These are phyloP conservation scores for Colletotrichum navitas DNA, from an alignment of 2,329 filamentous ascomycete genomes.

Conservation along the genomic window DNA sequence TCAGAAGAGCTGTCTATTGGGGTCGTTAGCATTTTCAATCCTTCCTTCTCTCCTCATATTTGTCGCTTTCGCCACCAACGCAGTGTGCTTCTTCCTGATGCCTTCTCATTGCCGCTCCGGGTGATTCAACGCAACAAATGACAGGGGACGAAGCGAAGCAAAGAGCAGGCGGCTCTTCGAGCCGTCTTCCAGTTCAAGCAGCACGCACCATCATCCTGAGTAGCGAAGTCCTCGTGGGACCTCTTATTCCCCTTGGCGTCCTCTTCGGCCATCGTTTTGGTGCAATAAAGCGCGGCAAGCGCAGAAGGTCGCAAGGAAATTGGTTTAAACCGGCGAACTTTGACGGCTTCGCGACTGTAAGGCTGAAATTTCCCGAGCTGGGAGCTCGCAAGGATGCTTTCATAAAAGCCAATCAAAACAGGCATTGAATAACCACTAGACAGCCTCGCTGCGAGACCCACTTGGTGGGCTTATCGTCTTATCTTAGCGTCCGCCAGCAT, in stretches of 20 bases:
- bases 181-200: background rate
- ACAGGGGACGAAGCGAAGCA: background rate
- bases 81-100: background rate
- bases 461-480: background rate
- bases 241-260: conserved; percentile 63
- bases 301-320: background rate
- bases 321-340: background rate
- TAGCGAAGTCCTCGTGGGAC: conserved; percentile 67
- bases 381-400: conserved; percentile 24
- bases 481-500: conserved; percentile 22
- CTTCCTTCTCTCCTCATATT: background rate
- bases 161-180: background rate
- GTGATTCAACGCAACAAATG: background rate
- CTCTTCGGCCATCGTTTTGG: conserved; percentile 50
- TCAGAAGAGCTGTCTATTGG: conserved; percentile 77
- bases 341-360: conserved; percentile 13
- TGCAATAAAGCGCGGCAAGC: no score
- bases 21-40: background rate
- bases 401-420: conserved; percentile 31
- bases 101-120: no score
- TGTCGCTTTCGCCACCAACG: background rate
- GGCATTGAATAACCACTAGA: background rate
- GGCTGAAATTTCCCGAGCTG: conserved; percentile 23
- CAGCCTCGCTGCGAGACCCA: conserved; percentile 37
- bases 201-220: conserved; percentile 58